A percentile compares a stretch with the other conserved stretches of the same genome.
Evolutionary conservation across 768 basidiomycete species (phyloP).

Genomic region (Suillus ampliporus): DNA sequence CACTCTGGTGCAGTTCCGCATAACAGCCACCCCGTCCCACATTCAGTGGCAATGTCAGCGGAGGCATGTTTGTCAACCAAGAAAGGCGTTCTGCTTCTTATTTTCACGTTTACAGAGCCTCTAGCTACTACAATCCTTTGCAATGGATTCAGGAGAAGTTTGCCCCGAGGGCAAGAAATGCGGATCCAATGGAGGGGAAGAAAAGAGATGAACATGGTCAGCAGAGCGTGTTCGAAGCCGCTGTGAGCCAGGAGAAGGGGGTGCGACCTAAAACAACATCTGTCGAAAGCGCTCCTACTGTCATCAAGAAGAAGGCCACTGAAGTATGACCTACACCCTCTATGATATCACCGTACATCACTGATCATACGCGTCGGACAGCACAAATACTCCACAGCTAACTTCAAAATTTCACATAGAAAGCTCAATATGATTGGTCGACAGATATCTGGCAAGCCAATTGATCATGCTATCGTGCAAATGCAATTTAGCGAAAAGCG

Average conservation of each 20-base stretch:
- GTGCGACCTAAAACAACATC: slow-evolving; percentile 1
- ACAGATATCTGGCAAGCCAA: slow-evolving; percentile 89
- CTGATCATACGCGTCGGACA: slow-evolving; percentile 33
- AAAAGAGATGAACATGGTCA: slow-evolving; percentile 44
- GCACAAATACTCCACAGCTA: slow-evolving; percentile 93
- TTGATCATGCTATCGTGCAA: slow-evolving; percentile 94
- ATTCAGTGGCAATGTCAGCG: slow-evolving; percentile 47
- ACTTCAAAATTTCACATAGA: slow-evolving; percentile 92
- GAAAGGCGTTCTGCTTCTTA: slow-evolving; percentile 4
- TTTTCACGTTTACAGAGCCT: slow-evolving; percentile 25
- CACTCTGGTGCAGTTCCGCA: slow-evolving; percentile 19
- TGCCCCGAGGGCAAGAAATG: slow-evolving; percentile 50
- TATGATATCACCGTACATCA: neutral
- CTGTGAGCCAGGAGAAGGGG: slow-evolving; percentile 21
- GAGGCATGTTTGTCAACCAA: slow-evolving; percentile 42
- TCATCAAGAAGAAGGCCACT: slow-evolving; percentile 31
- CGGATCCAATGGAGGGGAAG: slow-evolving; percentile 49
- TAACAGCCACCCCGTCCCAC: slow-evolving; percentile 23
- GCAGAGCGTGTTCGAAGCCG: slow-evolving; percentile 18
- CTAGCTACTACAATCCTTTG: slow-evolving; percentile 62
- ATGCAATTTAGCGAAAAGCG: slow-evolving; percentile 97
- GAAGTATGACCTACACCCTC: slow-evolving; percentile 27
- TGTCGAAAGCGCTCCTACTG: slow-evolving; percentile 12
- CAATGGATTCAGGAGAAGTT: slow-evolving; percentile 70
- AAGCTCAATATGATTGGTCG: slow-evolving; percentile 89